Evolutionary conservation across 2,329 filamentous ascomycete species (phyloP), one percentile per base, ranked within the genome.

Genomic region (Colletotrichum lentis): DNA sequence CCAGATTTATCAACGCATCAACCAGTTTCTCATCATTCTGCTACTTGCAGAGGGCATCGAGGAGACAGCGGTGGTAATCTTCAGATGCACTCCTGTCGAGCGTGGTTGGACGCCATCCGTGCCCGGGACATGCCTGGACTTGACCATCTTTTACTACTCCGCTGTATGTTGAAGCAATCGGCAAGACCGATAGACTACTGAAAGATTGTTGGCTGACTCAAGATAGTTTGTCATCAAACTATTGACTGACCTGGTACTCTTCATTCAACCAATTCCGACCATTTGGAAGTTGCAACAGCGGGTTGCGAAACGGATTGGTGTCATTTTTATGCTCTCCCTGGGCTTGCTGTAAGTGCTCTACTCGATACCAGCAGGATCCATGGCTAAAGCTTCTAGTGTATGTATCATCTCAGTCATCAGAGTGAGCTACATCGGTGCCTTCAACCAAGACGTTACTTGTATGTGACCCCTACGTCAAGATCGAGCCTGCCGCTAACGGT

Each of bases 251-350:
- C 71, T 80, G 53, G 71, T 77, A 31, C 70, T 80, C 8, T 79
- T 79, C 62, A 70, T 78, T 18, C 75, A 79, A 47, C 79, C 79
- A 3, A 77, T 80, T 16, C 78, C 79, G 0, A 73, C 76, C n/a
- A 75, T 80, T 68, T 76, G 75, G 69, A 76, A 74, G 39, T 68
- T 80, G 41, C 75, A 79, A 35, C 71, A 80, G 11, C 77, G 74
- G 6, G n/a, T 72, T 12, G 72, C 69, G 10, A 75, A 76, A 70
- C 68, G 74, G 22, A 63, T 76, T 24, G 75, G 74, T 5, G 64
- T 76, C 31, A 72, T 74, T 35, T 59, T 70, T 54, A 76, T 76
- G 74, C 46, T 76, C 37, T 76, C 74, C 1, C 66, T 76, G 10
- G 75, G 74, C 52, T 69, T 76, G 31, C 64, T 76, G 74, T 74